Conservation (phyloP, 495 filamentous ascomycete genomes). For the Pyrenula massariospora region DNA sequence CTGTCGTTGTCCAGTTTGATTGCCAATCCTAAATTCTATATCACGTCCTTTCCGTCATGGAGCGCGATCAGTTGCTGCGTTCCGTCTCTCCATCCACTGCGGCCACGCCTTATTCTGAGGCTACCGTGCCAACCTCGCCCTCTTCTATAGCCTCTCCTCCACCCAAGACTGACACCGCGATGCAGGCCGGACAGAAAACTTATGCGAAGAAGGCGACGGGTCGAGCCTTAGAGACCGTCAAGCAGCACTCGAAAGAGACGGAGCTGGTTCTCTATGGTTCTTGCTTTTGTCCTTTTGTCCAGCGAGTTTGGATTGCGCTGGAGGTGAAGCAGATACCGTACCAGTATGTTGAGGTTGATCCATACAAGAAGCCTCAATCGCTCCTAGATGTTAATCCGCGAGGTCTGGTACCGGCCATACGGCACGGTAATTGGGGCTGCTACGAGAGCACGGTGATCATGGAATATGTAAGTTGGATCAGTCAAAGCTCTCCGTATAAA, state of each 20-base stretch:
- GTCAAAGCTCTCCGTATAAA: too few relatives aligned
- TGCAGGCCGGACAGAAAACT: constrained; percentile 45
- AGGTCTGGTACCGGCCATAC: constrained; percentile 73
- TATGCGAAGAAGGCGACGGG: constrained; percentile 82
- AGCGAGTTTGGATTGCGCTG: constrained; percentile 93
- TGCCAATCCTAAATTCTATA: too few relatives aligned
- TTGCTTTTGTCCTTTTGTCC: constrained; percentile 88
- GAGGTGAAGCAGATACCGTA: constrained; percentile 75
- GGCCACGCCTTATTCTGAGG: neutral
- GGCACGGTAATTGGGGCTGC: constrained; percentile 77
- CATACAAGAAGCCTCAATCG: constrained; percentile 67
- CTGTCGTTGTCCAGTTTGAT: too few relatives aligned
- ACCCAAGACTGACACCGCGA: constrained; percentile 33
- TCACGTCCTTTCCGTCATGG: neutral
- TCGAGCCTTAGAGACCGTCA: constrained; percentile 58
- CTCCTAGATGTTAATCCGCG: constrained; percentile 79
- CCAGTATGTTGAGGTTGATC: constrained; percentile 87
- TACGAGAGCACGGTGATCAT: constrained; percentile 80
- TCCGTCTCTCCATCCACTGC: constrained; percentile 1
- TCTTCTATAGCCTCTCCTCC: neutral
- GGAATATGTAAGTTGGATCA: constrained; percentile 79
- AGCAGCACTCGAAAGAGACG: constrained; percentile 55
- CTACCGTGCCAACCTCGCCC: neutral
- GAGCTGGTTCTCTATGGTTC: constrained; percentile 77
- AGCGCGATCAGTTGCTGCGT: neutral